A percentile compares a stretch with the other conserved stretches of the same genome.
Evolutionary conservation across 306 rosid species (phyloP).

Genomic region (Cyclanthera cordifolia): DNA sequence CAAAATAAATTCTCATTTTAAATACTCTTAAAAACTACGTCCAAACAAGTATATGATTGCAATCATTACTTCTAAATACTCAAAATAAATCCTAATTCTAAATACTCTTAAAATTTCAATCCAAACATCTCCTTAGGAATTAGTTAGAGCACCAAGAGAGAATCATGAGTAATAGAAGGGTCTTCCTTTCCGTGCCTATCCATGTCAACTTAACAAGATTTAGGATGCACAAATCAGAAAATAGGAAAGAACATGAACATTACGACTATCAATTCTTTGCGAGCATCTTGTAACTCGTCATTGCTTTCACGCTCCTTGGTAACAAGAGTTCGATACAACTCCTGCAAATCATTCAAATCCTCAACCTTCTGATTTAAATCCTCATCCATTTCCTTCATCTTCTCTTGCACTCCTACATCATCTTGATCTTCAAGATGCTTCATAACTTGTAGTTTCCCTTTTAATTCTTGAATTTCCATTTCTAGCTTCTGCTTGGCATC

Average conservation of each 20-base stretch:
- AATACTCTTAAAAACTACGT: no score
- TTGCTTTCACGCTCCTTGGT: slow-evolving; percentile 82
- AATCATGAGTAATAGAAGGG: not conserved
- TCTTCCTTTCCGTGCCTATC: not conserved
- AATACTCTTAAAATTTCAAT: no score
- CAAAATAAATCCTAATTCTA: no score
- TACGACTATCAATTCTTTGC: slow-evolving; percentile 56
- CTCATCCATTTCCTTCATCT: slow-evolving; percentile 65
- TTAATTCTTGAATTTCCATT: slow-evolving; percentile 87
- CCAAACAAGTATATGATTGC: no score
- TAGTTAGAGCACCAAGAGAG: not conserved
- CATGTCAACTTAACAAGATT: not conserved
- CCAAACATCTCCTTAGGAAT: no score
- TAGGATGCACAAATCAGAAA: slow-evolving; percentile 3
- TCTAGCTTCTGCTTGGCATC: slow-evolving; percentile 86
- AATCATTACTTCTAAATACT: no score
- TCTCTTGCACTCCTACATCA: slow-evolving; percentile 65
- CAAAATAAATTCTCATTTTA: no score
- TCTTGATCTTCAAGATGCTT: slow-evolving; percentile 85
- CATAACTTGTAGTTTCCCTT: slow-evolving; percentile 87
- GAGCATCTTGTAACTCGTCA: slow-evolving; percentile 85
- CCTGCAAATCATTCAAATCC: slow-evolving; percentile 34
- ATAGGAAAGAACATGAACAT: slow-evolving; percentile 12
- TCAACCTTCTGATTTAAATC: slow-evolving; percentile 49
- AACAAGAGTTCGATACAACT: slow-evolving; percentile 44